Conservation (phyloP, 495 filamentous ascomycete species). For the Apiosordaria backusii region DNA sequence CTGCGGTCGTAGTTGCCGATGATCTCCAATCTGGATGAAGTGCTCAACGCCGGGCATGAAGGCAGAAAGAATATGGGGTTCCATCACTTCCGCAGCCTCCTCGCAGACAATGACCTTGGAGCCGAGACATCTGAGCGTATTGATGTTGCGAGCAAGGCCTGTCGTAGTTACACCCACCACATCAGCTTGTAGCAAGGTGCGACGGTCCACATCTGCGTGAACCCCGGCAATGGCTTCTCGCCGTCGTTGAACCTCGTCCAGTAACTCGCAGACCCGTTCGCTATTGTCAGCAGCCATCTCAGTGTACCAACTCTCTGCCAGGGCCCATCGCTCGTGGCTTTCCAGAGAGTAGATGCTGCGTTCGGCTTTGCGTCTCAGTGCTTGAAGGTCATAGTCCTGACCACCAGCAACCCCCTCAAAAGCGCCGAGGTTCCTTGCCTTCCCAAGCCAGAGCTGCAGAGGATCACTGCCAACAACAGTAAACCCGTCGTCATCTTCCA, state of each 20-base stretch:
- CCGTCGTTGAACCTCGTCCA: slow-evolving; percentile 3
- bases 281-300: not conserved
- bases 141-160: slow-evolving; percentile 63
- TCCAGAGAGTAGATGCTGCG: not conserved
- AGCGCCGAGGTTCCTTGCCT: not conserved
- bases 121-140: slow-evolving; percentile 55
- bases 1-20: slow-evolving; percentile 63
- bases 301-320: slow-evolving; percentile 10
- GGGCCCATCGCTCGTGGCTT: slow-evolving; percentile 1
- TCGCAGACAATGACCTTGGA: slow-evolving; percentile 72
- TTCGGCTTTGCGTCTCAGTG: not conserved
- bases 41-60: slow-evolving; percentile 70
- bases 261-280: slow-evolving; percentile 1
- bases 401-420: too few species aligned
- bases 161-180: slow-evolving; percentile 76
- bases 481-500: not conserved
- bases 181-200: slow-evolving; percentile 51
- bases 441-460: slow-evolving; percentile 12
- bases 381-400: too few species aligned
- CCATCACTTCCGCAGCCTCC: slow-evolving; percentile 75
- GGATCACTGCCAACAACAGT: slow-evolving; percentile 1
- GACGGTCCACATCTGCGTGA: slow-evolving; percentile 48
- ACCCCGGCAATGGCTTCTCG: slow-evolving; percentile 32
- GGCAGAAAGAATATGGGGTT: slow-evolving; percentile 65
- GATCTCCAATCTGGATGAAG: slow-evolving; percentile 73